Conservation (phyloP, 768 basidiomycete genomes). For the Termitomyces sp. region DNA sequence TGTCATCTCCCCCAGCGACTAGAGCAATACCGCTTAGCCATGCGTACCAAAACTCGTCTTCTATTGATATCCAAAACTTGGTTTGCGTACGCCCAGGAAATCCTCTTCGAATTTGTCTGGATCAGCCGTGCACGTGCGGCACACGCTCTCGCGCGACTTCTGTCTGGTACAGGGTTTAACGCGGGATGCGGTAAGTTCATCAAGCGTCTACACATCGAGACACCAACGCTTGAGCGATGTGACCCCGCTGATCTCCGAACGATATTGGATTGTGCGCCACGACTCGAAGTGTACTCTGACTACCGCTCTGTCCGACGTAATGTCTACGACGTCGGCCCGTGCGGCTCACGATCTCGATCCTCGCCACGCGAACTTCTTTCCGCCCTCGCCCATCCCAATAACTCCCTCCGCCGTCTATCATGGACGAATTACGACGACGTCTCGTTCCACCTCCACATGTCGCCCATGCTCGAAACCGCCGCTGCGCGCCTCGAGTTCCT, state of each 20-base stretch:
- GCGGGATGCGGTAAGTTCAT: conserved; percentile 44
- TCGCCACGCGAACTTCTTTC: conserved; percentile 58
- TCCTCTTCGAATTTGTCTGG: conserved; percentile 71
- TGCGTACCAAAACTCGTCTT: conserved; percentile 48
- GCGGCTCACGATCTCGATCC: conserved; percentile 39
- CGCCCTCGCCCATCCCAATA: conserved; percentile 52
- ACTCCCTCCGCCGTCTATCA: conserved; percentile 52
- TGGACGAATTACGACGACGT: conserved; percentile 75
- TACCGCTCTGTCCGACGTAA: conserved; percentile 60
- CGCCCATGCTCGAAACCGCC: conserved; percentile 47
- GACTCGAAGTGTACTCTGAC: conserved; percentile 59
- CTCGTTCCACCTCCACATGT: conserved; percentile 50
- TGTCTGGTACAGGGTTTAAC: conserved; percentile 32
- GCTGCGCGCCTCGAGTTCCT: conserved; percentile 61
- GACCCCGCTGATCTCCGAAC: conserved; percentile 63
- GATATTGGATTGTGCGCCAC: conserved; percentile 63
- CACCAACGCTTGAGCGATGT: conserved; percentile 60
- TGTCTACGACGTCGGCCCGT: conserved; percentile 36
- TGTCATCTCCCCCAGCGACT: conserved; percentile 31
- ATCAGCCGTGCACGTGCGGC: conserved; percentile 53
- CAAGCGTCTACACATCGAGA: conserved; percentile 68
- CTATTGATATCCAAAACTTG: conserved; percentile 55
- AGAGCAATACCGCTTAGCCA: conserved; percentile 40
- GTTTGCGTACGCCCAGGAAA: conserved; percentile 49
- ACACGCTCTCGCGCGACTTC: conserved; percentile 33